Conservation (phyloP, 148 eudicot species). For the Silene latifolia region DNA sequence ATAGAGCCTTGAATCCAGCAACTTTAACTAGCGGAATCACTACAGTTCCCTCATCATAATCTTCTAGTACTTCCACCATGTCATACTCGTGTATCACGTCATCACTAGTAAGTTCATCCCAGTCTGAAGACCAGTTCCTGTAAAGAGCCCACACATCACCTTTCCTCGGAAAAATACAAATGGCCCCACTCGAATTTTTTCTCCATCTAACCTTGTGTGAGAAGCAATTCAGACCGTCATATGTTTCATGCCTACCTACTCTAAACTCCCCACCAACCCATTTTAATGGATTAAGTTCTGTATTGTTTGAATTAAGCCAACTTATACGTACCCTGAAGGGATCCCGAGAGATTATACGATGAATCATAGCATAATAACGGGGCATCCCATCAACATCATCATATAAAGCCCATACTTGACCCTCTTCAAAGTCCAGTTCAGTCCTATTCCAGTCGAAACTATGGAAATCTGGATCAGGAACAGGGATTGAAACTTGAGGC, state of each 20-base stretch:
- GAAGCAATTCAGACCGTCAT: constrained; percentile 43
- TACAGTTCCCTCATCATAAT: constrained; percentile 51
- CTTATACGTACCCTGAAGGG: constrained; percentile 54
- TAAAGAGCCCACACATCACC: constrained; percentile 78
- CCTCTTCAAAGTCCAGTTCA: constrained; percentile 50
- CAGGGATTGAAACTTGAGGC: constrained; percentile 34
- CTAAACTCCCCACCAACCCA: constrained; percentile 57
- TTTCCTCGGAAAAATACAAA: constrained; percentile 51
- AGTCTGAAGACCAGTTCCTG: constrained; percentile 67
- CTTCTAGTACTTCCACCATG: constrained; percentile 59
- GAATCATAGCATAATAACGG: constrained; percentile 57
- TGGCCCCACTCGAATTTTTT: constrained; percentile 39
- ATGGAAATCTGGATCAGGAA: constrained; percentile 60
- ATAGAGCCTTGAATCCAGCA: constrained; percentile 70
- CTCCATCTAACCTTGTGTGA: constrained; percentile 66
- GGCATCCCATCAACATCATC: constrained; percentile 78
- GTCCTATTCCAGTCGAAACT: constrained; percentile 60
- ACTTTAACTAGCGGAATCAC: constrained; percentile 69
- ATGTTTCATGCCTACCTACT: constrained; percentile 42
- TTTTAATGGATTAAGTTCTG: constrained; percentile 32
- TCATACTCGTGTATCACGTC: constrained; percentile 61
- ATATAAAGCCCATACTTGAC: constrained; percentile 78
- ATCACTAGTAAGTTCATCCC: constrained; percentile 56
- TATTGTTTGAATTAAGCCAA: constrained; percentile 57
- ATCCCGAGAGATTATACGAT: constrained; percentile 40